A percentile compares a stretch with the other conserved stretches of the same genome.
Conservation (phyloP, 495 filamentous ascomycete genomes). For the Halenospora varia region DNA sequence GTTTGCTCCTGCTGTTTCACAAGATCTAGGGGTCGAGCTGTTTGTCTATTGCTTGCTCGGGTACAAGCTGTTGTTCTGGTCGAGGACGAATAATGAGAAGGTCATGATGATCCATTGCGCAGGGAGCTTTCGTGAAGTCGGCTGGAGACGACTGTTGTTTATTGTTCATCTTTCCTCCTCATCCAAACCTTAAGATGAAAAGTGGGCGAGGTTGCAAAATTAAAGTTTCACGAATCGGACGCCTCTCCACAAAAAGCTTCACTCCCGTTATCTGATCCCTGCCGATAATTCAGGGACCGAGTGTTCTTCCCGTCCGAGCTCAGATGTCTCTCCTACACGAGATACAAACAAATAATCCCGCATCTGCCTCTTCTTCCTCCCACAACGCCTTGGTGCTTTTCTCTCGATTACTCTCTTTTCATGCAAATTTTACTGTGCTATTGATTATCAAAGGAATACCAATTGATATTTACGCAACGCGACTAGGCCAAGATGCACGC, state of each 20-base stretch:
- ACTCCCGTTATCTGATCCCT: neutral
- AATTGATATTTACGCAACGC: neutral
- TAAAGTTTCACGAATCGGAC: neutral
- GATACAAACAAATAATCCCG: neutral
- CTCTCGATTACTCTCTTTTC: neutral
- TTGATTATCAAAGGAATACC: neutral
- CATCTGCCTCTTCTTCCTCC: neutral
- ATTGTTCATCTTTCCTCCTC: neutral
- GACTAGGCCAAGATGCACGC: slow-evolving; percentile 10
- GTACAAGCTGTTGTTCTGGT: no score
- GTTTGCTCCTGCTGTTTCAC: no score
- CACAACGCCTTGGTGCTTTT: neutral
- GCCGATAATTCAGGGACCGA: neutral
- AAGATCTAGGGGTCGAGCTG: no score
- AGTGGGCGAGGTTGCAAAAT: neutral
- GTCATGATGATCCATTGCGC: no score
- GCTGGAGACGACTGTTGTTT: neutral
- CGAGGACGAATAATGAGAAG: no score
- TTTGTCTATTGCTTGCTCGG: no score
- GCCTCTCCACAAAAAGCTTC: neutral
- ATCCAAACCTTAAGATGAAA: neutral
- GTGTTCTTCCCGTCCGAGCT: neutral
- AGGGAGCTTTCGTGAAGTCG: neutral
- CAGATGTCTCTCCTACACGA: neutral
- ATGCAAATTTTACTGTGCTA: neutral